Conservation (phyloP, 306 rosid species). For the Vigna radiata region DNA sequence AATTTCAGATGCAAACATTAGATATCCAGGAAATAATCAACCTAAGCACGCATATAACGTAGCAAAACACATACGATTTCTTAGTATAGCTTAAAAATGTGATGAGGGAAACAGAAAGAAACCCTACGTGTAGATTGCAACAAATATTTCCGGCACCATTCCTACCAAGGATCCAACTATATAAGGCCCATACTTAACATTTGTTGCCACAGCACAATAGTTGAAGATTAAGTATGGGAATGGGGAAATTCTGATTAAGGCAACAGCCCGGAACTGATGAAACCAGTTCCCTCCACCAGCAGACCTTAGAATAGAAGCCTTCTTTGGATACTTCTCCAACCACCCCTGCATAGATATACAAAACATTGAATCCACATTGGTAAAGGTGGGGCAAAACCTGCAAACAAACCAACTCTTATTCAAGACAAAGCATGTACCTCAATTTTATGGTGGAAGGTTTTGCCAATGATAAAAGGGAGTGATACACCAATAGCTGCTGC, state of each 20-base stretch:
- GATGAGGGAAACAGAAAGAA: not conserved
- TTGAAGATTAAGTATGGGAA: constrained; percentile 91
- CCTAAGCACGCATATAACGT: constrained; percentile 1
- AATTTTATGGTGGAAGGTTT: constrained; percentile 73
- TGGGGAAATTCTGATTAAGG: constrained; percentile 94
- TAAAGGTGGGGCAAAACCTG: not conserved
- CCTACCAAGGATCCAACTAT: constrained; percentile 91
- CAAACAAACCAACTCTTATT: constrained; percentile 12
- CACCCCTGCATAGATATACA: constrained; percentile 70
- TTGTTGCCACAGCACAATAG: constrained; percentile 94
- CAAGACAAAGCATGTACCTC: constrained; percentile 60
- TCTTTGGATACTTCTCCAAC: constrained; percentile 92
- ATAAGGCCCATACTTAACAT: constrained; percentile 92
- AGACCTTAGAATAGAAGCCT: constrained; percentile 79
- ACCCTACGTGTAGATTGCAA: constrained; percentile 89
- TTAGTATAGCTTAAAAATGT: constrained; percentile 12
- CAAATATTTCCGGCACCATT: constrained; percentile 93
- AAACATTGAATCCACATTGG: constrained; percentile 28
- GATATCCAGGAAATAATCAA: constrained; percentile 5
- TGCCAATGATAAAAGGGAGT: constrained; percentile 88
- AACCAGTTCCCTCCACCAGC: constrained; percentile 98
- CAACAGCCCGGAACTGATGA: constrained; percentile 91
- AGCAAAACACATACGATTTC: constrained; percentile 1
- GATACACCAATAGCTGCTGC: constrained; percentile 85
- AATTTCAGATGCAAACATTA: constrained; percentile 32